phyloP scores from a whole-genome alignment of 2,329 filamentous ascomycete genomes.

The Talaromyces sp. region DNA sequence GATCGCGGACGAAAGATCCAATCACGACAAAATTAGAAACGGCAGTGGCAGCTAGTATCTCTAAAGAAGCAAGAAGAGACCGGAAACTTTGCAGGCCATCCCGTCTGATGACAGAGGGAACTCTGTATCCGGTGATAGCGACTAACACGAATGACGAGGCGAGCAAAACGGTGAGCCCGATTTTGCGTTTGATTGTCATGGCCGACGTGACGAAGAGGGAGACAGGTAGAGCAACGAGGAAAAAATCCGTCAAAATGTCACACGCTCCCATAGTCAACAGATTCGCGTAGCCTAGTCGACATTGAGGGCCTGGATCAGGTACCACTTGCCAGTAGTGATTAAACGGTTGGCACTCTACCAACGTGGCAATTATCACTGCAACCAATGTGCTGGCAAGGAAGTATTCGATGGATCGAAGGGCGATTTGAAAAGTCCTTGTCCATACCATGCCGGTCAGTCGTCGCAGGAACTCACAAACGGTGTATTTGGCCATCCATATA shows the following conservation, averaged over 20 bases:
- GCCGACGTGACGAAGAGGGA: slow-evolving; percentile 76
- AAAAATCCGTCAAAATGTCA: slow-evolving; percentile 81
- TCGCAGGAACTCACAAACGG: slow-evolving; percentile 85
- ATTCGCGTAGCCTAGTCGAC: slow-evolving; percentile 80
- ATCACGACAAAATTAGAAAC: slow-evolving; percentile 86
- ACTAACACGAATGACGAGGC: slow-evolving; percentile 77
- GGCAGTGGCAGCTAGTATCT: slow-evolving; percentile 80
- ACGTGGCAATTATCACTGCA: slow-evolving; percentile 71
- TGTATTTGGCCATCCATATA: slow-evolving; percentile 86
- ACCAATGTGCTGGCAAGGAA: slow-evolving; percentile 74
- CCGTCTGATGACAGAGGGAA: slow-evolving; percentile 68
- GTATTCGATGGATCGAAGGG: slow-evolving; percentile 65
- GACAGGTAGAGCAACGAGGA: slow-evolving; percentile 83
- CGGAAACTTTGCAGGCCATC: slow-evolving; percentile 77
- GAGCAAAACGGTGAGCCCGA: slow-evolving; percentile 75
- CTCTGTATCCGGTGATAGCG: slow-evolving; percentile 69
- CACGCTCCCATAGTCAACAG: slow-evolving; percentile 84
- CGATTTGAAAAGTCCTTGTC: slow-evolving; percentile 67
- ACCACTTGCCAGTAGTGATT: slow-evolving; percentile 70
- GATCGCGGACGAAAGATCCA: slow-evolving; percentile 85
- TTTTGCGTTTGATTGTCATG: slow-evolving; percentile 70
- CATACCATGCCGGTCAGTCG: slow-evolving; percentile 78
- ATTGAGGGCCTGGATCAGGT: slow-evolving; percentile 80
- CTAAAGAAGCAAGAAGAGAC: slow-evolving; percentile 80
- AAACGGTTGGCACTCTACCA: slow-evolving; percentile 77